Base-by-base conservation (phyloP, 768 basidiomycete genomes). In the Cystobasidium tubakii region DNA sequence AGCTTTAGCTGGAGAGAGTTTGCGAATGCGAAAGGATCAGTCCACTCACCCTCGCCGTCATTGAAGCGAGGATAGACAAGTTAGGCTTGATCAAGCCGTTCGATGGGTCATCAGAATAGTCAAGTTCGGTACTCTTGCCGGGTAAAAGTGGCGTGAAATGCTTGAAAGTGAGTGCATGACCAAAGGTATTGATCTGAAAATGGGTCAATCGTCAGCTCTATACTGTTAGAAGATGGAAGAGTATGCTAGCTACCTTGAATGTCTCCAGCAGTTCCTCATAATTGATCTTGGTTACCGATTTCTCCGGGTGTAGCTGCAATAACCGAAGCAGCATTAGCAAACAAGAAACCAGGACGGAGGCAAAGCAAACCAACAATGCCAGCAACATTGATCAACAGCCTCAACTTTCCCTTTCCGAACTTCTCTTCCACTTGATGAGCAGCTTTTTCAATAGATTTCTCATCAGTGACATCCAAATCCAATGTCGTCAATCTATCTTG, bases 111-210 rank as follows among this genome's bases (percentile, higher is more conserved):
- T 74, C 64, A 13, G 27, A 62, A 34, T 75, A 72, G 21, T 72
- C 73, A 0, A 73, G 57, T 19, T 73, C 62, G 2, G 73, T 73
- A 77, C 75, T 31, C 76, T 77, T 46, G 73, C 60, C 33, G 0
- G 83, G 83, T 1, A 84, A 76, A 36, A 84, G 81, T 3, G 82
- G 81, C 12, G 80, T 77, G 54, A 84, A 83, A 74, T 84, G 82
- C 72, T 83, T 83, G 79, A 82, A 84, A 0, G 82, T 79, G 55
- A 83, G 78, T 33, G 83, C 79, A 64, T 83, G 83, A 10, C 82
- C 82, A 34, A 84, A 80, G 4, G 83, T 82, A 77, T 84, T 84
- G 76, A 84, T 80, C 73, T 78, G 23, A n/a, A n/a, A n/a, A n/a
- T n/a, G n/a, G n/a, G n/a, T n/a, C n/a, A n/a, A n/a, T n/a, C n/a